Conservation (phyloP, 2,329 filamentous ascomycete species). For the Ophiocordyceps unilateralis region DNA sequence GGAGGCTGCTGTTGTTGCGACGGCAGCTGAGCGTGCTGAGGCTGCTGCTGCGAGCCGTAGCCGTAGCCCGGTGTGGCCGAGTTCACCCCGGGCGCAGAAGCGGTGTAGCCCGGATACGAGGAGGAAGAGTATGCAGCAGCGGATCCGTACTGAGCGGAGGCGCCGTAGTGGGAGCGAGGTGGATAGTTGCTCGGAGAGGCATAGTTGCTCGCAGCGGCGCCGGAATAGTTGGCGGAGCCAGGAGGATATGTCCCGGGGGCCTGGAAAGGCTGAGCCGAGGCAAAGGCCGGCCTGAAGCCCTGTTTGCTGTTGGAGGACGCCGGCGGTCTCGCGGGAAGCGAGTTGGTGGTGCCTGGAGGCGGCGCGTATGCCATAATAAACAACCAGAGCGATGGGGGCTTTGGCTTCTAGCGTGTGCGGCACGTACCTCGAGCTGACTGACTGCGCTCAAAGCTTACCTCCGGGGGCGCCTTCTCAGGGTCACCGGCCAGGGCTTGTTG, state of each 20-base stretch:
- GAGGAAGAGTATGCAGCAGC: background rate
- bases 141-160: slow-evolving; percentile 2
- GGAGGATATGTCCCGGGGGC: slow-evolving; percentile 11
- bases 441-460: slow-evolving; percentile 18
- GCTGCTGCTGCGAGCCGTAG: slow-evolving; percentile 4
- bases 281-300: slow-evolving; percentile 34
- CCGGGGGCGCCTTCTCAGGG: background rate
- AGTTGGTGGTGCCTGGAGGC: slow-evolving; percentile 50
- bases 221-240: slow-evolving; percentile 7
- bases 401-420: slow-evolving; percentile 9
- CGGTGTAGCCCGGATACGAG: slow-evolving; percentile 4
- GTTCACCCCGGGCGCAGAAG: slow-evolving; percentile 10
- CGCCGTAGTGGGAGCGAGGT: background rate
- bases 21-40: too few species aligned
- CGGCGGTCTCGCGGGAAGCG: slow-evolving; percentile 46
- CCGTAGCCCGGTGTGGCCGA: slow-evolving; percentile 8
- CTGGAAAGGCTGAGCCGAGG: slow-evolving; percentile 22
- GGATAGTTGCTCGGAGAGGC: background rate
- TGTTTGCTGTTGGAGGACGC: background rate
- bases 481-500: too few species aligned
- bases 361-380: slow-evolving; percentile 77
- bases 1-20: background rate
- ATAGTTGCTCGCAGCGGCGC: background rate
- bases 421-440: slow-evolving; percentile 34
- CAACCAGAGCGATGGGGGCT: slow-evolving; percentile 10